Evolutionary conservation across 164 flowering plant species (phyloP), one percentile per base, ranked within the genome.

Genomic region (Houttuynia cordata): DNA sequence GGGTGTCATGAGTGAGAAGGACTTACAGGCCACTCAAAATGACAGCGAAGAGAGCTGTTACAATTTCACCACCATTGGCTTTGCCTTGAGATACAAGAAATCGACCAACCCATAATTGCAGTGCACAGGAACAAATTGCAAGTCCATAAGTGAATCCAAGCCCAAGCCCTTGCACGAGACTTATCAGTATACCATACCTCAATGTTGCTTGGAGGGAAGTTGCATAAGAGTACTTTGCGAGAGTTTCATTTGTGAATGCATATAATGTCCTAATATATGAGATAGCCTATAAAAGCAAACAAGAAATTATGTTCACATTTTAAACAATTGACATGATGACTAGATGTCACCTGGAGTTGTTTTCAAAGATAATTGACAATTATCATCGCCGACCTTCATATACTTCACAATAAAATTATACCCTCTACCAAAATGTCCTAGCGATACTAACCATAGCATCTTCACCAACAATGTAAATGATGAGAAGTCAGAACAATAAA

Each of bases 101-200:
- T 74, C 94, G 78, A 73, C 98, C 98, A 67, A 89, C 96, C 94
- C 94, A 93, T 51, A 93, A 89, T 76, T 93, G 97, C 67, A 93
- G 73, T 51, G 99, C 96, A 76, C 99, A 93, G 57, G 99, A 93
- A 77, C 99, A 93, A 64, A 93, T 93, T 21, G 97, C 99, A 72
- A 93, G 96, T 45, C 99, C 99, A 79, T 93, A 93, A n/a, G 99
- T 93, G 73, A 93, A 93, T 65, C 99, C 99, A 74, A 93, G 97
- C 15, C 99, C 99, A 79, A 93, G 95, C 23, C 99, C 99, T 86
- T 93, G 99, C 67, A 93, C 99, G 64, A 93, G 95, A 73, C 99
- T 90, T 66, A 93, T 93, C 75, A 88, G 61, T 75, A 93, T 90
- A 53, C 99, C 99, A 75, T 88, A 90, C 81, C 97, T 82, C 53